Evolutionary conservation across 257 asterid species (phyloP).

Genomic region (Nicotiana sylvestris): DNA sequence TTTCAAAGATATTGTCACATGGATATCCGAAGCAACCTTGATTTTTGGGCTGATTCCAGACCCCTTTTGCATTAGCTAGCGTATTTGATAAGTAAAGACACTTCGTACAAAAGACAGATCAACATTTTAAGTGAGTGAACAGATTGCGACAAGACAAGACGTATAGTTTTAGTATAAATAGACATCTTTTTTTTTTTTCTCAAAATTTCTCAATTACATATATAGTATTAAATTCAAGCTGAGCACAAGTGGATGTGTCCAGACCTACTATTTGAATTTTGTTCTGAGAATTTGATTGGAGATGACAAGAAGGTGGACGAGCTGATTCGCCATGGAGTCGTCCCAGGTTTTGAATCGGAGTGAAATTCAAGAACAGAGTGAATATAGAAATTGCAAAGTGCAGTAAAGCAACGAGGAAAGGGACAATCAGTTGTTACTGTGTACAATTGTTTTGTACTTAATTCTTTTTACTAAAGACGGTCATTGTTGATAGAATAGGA

Average conservation of each 20-base stretch:
- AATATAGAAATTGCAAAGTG: not conserved
- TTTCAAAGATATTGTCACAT: conserved; percentile 30
- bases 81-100: too few species aligned
- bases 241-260: too few species aligned
- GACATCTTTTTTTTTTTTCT: not conserved
- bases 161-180: not conserved
- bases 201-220: not conserved
- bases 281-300: not conserved
- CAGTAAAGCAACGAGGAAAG: not conserved
- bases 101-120: not conserved
- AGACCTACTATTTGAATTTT: not conserved
- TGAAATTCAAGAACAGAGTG: not conserved
- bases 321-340: not conserved
- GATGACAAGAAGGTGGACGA: not conserved
- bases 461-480: not conserved
- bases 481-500: not conserved
- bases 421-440: not conserved
- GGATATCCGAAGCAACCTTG: conserved; percentile 25
- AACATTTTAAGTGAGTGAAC: not conserved
- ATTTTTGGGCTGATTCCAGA: conserved; percentile 28
- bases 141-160: not conserved
- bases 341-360: not conserved
- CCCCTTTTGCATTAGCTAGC: conserved; percentile 18
- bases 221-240: not conserved
- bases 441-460: not conserved